Evolutionary conservation across 2,329 filamentous ascomycete species (phyloP).

Genomic region (Lasiodiplodia citricola): DNA sequence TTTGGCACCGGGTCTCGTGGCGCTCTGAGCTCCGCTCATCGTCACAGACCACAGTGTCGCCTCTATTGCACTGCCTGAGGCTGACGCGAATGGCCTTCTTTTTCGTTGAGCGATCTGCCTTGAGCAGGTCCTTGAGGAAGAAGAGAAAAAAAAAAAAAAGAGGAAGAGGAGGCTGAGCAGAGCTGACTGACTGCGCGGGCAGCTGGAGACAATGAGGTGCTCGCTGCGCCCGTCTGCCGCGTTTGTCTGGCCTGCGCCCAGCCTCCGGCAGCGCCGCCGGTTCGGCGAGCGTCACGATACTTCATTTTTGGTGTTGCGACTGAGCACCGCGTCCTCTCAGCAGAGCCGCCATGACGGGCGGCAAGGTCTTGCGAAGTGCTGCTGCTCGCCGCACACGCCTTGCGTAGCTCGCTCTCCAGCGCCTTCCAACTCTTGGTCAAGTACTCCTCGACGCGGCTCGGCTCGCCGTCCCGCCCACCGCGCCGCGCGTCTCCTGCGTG

Average conservation of each 20-base stretch:
- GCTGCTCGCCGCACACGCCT: too few relatives aligned
- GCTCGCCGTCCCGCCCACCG: too few relatives aligned
- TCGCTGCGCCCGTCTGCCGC: neutral
- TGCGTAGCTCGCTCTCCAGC: too few relatives aligned
- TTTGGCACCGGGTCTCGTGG: neutral
- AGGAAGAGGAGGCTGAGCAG: neutral
- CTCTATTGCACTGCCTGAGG: constrained; percentile 7
- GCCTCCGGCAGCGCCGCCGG: neutral
- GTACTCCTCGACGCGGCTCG: too few relatives aligned
- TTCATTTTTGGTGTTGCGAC: neutral
- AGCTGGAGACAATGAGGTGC: neutral
- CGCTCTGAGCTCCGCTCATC: neutral
- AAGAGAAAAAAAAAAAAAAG: neutral
- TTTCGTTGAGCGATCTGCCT: neutral
- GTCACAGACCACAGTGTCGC: neutral
- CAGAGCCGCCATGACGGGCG: neutral
- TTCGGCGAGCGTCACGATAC: neutral
- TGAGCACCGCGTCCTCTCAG: neutral
- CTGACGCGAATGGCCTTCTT: neutral
- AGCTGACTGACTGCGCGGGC: neutral
- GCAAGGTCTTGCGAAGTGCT: neutral
- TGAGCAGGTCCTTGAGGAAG: neutral
- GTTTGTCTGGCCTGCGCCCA: too few relatives aligned
- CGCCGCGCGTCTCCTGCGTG: too few relatives aligned
- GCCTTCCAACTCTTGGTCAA: too few relatives aligned